A percentile compares a stretch with the other conserved stretches of the same genome.
phyloP scores from a whole-genome alignment of 345 rosid species.

The Lumnitzera littorea region DNA sequence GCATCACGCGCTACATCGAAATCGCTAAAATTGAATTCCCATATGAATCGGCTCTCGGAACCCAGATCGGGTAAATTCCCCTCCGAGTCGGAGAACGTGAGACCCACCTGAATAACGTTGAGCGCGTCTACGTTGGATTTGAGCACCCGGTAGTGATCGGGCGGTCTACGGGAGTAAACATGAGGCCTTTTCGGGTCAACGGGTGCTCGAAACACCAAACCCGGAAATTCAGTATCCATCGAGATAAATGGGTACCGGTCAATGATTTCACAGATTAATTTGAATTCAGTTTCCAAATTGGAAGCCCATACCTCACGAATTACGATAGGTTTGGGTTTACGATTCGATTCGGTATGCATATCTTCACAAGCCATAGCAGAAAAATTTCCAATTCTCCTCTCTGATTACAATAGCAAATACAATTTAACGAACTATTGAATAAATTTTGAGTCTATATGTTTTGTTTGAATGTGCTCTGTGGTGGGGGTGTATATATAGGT shows the following conservation, averaged over 20 bases:
- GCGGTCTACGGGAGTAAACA: conserved; percentile 26
- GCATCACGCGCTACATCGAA: conserved; percentile 58
- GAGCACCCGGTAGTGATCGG: conserved; percentile 53
- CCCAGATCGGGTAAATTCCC: conserved; percentile 68
- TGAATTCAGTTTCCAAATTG: conserved; percentile 63
- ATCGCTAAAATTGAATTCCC: conserved; percentile 84
- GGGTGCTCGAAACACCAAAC: conserved; percentile 39
- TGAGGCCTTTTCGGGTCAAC: conserved; percentile 9
- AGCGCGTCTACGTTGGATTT: conserved; percentile 83
- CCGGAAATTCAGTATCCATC: conserved; percentile 93
- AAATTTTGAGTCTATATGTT: too few species aligned
- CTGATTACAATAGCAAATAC: too few species aligned
- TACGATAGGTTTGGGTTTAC: conserved; percentile 19
- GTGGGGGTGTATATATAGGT: not conserved
- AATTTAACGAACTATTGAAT: too few species aligned
- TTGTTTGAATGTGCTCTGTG: too few species aligned
- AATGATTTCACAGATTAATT: conserved; percentile 41
- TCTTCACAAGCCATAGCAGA: too few species aligned
- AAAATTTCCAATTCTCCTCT: too few species aligned
- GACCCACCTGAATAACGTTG: conserved; percentile 75
- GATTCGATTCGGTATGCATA: too few species aligned
- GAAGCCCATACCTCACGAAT: conserved; percentile 72
- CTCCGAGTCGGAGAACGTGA: conserved; percentile 48
- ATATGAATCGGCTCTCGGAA: conserved; percentile 29
- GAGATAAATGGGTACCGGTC: conserved; percentile 60